Evolutionary conservation across 2,329 filamentous ascomycete genomes (phyloP), one percentile per base, ranked within the genome.

Genomic region (Chaetomiaceae sp.): DNA sequence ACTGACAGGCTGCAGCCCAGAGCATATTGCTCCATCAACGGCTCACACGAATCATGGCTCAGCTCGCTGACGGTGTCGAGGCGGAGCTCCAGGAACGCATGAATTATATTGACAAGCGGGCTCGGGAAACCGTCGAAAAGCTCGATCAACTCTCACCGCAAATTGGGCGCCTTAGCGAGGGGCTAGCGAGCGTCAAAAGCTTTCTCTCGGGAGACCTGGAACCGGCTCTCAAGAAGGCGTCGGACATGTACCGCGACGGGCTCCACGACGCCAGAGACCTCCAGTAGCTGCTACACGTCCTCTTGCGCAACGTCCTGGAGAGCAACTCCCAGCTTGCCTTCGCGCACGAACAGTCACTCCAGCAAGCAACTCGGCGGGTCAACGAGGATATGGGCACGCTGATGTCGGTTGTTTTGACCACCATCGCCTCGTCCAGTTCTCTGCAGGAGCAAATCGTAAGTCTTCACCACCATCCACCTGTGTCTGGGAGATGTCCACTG

Each of bases 21-120:
- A 76, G 74, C 23, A 74, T 83, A 7, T 63, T 72, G 3, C 61
- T 82, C 2, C 79, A 79, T 50, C 74, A 79, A 57, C 72, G 72
- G 29, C 66, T 83, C 5, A 75, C 77, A 0, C 72, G 71, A 19
- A 72, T 81, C n/a, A 73, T 83, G 50, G 71, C 71, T 3, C 74
- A 66, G n/a, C 66, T 82, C 31, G 71, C 76, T 0, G 67, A 72
- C 17, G 71, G 76, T 19, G 71, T 81, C 5, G 78, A 82, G 52
- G 58, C 63, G 4, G 73, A 78, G n/a, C 64, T 80, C 2, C 72
- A 77, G 22, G 63, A 66, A 45, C 71, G 70, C 1, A 68, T 77
- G 58, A 61, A 67, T 1, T 66, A 72, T 1, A 62, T 81, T 8
- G 71, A 78, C 17, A 51, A 59, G 4, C 68, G 67, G n/a, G 65